Base-by-base conservation (phyloP, 2,329 filamentous ascomycete species). In the Xylaria arbuscula region DNA sequence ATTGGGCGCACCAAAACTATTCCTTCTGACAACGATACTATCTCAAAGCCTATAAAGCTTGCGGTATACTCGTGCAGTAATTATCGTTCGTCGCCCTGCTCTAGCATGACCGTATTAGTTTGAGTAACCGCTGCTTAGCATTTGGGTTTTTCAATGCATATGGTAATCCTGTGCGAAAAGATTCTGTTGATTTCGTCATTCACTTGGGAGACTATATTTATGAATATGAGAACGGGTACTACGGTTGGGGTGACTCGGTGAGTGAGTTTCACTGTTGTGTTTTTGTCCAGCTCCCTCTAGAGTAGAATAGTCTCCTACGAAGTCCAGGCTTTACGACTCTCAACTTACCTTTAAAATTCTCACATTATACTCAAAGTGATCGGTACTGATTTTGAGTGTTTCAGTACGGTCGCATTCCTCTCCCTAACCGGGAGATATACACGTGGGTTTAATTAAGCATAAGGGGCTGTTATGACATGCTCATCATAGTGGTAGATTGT, bases 11-110 rank as follows among this genome's bases (percentile, higher is more conserved):
- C 91, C 28, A 93, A 93, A 81, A 93, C 91, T 0, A 87, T 88
- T 4, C 90, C 91, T 2, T 78, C 79, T 2, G 81, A 83, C 15
- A 81, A 86, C 17, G 87, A 90, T 62, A 81, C 87, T 28, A 84
- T 90, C 6, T 82, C 84, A 1, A 80, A 85, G 19, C 72, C 75
- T n/a, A 81, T 93, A 63, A 87, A 83, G 47, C 82, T 93, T 63
- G 90, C 90, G 1, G 85, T 94, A 0, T 93, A 90, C 76, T 92
- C 89, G 1, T 93, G 91, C 81, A 85, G 83, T 72, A 93, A 92
- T 78, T 92, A 85, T 72, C 88, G 86, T 87, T 76, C 58, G 84
- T 77, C 36, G 6, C 6, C 34, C 51, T 5, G 4, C 17, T 38
- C 48, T 15, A 17, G 34, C 24, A 53, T 34, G 13, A 2, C 1